Percentiles rank a stretch among this genome's conserved stretches.
These are phyloP conservation scores for Evernia prunastri DNA, from an alignment of 495 filamentous ascomycete genomes.

Conservation along the genomic window DNA sequence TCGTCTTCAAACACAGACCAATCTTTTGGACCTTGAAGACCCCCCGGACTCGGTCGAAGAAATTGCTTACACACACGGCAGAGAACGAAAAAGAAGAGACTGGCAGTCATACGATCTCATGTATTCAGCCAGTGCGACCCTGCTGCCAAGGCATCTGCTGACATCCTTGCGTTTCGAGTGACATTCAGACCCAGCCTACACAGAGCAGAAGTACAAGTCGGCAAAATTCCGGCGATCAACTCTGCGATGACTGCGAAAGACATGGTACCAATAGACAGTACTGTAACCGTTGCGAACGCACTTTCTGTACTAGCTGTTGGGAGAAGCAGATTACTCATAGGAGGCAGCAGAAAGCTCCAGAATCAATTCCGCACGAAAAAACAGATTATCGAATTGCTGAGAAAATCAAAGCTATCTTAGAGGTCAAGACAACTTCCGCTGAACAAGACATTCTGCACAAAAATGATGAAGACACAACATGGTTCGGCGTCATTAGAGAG, in stretches of 20 bases:
- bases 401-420: slow-evolving; percentile 13
- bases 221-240: slow-evolving; percentile 7
- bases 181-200: background rate
- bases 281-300: slow-evolving; percentile 13
- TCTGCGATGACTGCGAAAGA: slow-evolving; percentile 7
- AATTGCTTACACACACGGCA: background rate
- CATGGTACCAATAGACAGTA: background rate
- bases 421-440: slow-evolving; percentile 14
- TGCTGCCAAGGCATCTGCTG: background rate
- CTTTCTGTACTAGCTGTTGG: slow-evolving; percentile 16
- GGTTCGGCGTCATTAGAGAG: slow-evolving; percentile 42
- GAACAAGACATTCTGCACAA: slow-evolving; percentile 22
- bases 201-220: background rate
- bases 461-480: slow-evolving; percentile 41
- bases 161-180: background rate
- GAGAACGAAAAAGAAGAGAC: background rate
- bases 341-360: slow-evolving; percentile 8
- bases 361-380: slow-evolving; percentile 24
- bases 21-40: slow-evolving; percentile 11
- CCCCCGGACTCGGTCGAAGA: background rate
- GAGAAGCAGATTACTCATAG: background rate
- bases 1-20: background rate
- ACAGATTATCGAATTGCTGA: slow-evolving; percentile 11
- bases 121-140: background rate
- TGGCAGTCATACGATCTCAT: background rate